Evolutionary conservation across 164 flowering plant genomes (phyloP).

Genomic region (Amborella trichopoda): DNA sequence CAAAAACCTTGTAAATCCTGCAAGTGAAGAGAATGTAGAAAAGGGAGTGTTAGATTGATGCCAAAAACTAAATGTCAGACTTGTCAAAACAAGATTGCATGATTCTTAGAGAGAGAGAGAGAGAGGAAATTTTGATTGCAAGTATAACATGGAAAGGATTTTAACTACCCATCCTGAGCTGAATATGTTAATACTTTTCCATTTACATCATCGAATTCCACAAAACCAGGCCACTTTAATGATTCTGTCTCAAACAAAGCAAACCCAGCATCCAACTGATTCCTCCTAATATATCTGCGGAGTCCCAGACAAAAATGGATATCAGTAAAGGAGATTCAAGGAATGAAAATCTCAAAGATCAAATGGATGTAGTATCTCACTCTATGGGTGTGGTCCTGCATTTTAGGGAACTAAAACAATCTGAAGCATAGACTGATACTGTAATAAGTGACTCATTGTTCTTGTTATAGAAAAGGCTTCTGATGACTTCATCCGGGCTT

Average conservation of each 20-base stretch:
- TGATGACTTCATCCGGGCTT: conserved; percentile 71
- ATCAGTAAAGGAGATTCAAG: not conserved
- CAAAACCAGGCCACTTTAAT: conserved; percentile 26
- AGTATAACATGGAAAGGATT: too few species aligned
- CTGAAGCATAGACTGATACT: conserved; percentile 90
- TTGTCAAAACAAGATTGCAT: too few species aligned
- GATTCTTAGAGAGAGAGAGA: too few species aligned
- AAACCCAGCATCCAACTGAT: conserved; percentile 15
- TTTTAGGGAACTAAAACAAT: conserved; percentile 80
- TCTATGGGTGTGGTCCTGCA: conserved; percentile 88
- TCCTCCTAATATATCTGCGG: conserved; percentile 9
- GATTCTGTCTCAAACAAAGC: conserved; percentile 21
- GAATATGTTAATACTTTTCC: conserved; percentile 23
- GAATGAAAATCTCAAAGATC: not conserved
- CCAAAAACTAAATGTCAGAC: too few species aligned
- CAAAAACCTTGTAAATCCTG: conserved; percentile 25
- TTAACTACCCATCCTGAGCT: conserved; percentile 24
- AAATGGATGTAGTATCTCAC: conserved; percentile 15
- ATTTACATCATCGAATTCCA: conserved; percentile 24
- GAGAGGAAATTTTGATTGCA: too few species aligned
- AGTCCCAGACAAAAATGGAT: not conserved
- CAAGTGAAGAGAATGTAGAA: too few species aligned
- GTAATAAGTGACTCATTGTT: conserved; percentile 90
- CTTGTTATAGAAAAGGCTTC: conserved; percentile 83
- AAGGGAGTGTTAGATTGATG: not conserved